Conservation (phyloP, 2,329 filamentous ascomycete genomes). For the Xylariales sp. region DNA sequence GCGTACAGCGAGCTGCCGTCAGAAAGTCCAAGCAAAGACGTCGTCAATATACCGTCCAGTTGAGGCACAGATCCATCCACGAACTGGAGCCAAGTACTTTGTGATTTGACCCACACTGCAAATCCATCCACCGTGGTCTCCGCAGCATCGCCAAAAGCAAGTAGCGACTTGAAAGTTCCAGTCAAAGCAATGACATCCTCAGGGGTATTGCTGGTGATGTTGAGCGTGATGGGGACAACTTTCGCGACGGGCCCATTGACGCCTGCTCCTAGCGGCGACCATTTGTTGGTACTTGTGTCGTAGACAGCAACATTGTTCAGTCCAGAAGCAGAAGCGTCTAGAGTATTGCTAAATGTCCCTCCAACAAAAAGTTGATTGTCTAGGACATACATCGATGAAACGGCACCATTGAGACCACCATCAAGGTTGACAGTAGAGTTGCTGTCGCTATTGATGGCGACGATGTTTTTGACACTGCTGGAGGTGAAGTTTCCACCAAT, state of each 20-base stretch:
- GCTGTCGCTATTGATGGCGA: constrained; percentile 63
- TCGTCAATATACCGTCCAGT: constrained; percentile 68
- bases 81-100: constrained; percentile 82
- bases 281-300: constrained; percentile 61
- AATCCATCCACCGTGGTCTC: constrained; percentile 67
- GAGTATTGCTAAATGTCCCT: constrained; percentile 76
- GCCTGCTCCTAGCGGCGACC: constrained; percentile 77
- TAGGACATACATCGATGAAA: constrained; percentile 67
- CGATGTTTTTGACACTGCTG: constrained; percentile 65
- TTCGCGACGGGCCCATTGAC: constrained; percentile 73
- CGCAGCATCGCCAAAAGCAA: constrained; percentile 59
- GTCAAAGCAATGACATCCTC: constrained; percentile 76
- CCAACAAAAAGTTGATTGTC: constrained; percentile 71
- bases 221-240: constrained; percentile 74
- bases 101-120: constrained; percentile 86
- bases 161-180: constrained; percentile 71
- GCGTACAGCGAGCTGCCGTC: constrained; percentile 66
- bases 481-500: constrained; percentile 83
- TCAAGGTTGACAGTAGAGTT: constrained; percentile 57
- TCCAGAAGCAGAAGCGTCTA: constrained; percentile 53
- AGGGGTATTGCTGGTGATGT: constrained; percentile 62
- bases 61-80: constrained; percentile 59
- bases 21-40: constrained; percentile 61
- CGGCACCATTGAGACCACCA: constrained; percentile 74
- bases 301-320: constrained; percentile 76